Percentiles rank a stretch among this genome's conserved stretches.
phyloP scores from a whole-genome alignment of 2,329 filamentous ascomycete species.

The Neofusicoccum sp. region DNA sequence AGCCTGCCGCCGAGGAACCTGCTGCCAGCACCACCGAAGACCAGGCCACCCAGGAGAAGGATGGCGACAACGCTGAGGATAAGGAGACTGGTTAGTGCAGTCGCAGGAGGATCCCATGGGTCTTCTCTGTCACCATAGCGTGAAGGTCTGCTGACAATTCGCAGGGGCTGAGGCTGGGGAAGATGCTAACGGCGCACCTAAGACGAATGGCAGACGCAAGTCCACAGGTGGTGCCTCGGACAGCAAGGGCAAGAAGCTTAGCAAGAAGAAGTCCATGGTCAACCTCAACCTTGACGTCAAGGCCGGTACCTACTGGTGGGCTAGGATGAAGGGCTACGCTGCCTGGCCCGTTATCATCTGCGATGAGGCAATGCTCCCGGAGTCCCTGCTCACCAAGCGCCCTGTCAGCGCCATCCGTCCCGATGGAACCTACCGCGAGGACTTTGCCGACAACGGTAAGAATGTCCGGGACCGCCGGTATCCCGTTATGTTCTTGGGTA shows the following conservation, averaged over 20 bases:
- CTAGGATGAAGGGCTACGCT: slow-evolving; percentile 90
- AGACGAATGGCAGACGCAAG: slow-evolving; percentile 62
- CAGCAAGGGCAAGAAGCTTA: slow-evolving; percentile 74
- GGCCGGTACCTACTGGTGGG: slow-evolving; percentile 88
- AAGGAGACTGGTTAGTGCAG: slow-evolving; percentile 21
- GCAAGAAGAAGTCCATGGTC: slow-evolving; percentile 77
- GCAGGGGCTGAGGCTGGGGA: slow-evolving; percentile 35
- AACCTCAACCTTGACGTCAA: slow-evolving; percentile 70
- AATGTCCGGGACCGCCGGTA: slow-evolving; percentile 81
- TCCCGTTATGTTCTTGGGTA: slow-evolving; percentile 90
- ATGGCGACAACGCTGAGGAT: slow-evolving; percentile 27
- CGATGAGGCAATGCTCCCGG: slow-evolving; percentile 90
- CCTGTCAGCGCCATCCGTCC: slow-evolving; percentile 78
- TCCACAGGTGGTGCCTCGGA: slow-evolving; percentile 64
- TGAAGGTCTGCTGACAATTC: background rate
- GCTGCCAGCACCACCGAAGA: background rate
- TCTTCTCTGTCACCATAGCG: background rate
- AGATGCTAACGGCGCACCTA: slow-evolving; percentile 50
- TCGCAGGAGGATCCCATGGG: background rate
- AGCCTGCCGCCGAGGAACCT: slow-evolving; percentile 10
- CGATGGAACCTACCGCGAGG: slow-evolving; percentile 84
- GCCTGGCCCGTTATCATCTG: slow-evolving; percentile 93
- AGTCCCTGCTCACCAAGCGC: slow-evolving; percentile 70
- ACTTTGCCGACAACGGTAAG: slow-evolving; percentile 85
- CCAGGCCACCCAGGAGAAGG: slow-evolving; percentile 4